Evolutionary conservation across 208 protist genomes (phyloP), one percentile per base, ranked within the genome.

Genomic region (Vickermania spadyakhi): DNA sequence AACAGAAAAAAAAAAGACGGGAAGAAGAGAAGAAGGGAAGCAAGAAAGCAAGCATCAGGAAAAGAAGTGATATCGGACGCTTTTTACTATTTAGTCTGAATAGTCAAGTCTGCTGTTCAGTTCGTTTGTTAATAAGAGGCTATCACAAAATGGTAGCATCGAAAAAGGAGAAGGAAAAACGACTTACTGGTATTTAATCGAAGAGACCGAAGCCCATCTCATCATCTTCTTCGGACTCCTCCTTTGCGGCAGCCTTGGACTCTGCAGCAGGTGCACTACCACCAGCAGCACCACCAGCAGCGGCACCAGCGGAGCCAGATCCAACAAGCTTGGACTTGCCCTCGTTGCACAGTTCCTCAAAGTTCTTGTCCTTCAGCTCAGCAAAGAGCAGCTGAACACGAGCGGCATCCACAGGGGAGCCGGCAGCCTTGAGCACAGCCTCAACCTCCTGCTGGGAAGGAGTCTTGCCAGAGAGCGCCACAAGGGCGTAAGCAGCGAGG

Each of bases 121-220:
- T 49, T 49, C 41, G 41, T 21, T 18, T 18, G 18, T 49, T 18
- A 49, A 21, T 11, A 11, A 11, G 18, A 21, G 13, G 18, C 18
- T 21, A 18, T 18, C 41, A 49, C 18, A 18, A 18, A 11, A 21
- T 11, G 11, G 18, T 49, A 49, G 41, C 13, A 21, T 21, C 18
- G 18, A 18, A 21, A 49, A 49, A 21, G 41, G 26, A 23, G 26
- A 55, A 55, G 21, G 7, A 55, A 55, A 5, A 55, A 28, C 13
- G 25, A 18, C 26, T 23, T 28, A 55, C 51, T 28, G 21, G 31
- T 41, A 18, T 59, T 82, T 86, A 95, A 75, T 96, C 90, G 59
- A 96, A 95, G 52, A 95, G 88, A 73, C 86, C 89, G 56, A 96
- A 93, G 65, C 82, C 89, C 85, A 93, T 93, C 28, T 86, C 83